A percentile compares a stretch with the other conserved stretches of the same genome.
These are phyloP conservation scores for Cucumis sativus DNA, from an alignment of 306 rosid genomes.

Conservation along the genomic window Cucumber_9930_V3 NC_026655.2:646001-646500, in stretches of 20 bases:
- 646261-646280: constrained; percentile 19
- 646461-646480: constrained; percentile 13
- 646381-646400: not conserved
- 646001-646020: not conserved
- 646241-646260: not conserved
- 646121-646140: not conserved
- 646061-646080: not conserved
- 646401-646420: not conserved
- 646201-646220: not conserved
- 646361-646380: not conserved
- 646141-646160: not conserved
- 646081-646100: no score
- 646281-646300: constrained; percentile 46
- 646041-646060: not conserved
- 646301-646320: constrained; percentile 61
- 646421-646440: constrained; percentile 32
- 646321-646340: constrained; percentile 57
- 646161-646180: not conserved
- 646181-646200: not conserved
- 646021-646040: not conserved
- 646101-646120: not conserved
- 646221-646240: not conserved
- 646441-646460: constrained; percentile 36
- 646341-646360: not conserved
- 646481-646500: constrained; percentile 22